These are phyloP conservation scores for Pseudocercospora vitis DNA, from an alignment of 2,329 filamentous ascomycete species.

Conservation along the genomic window DNA sequence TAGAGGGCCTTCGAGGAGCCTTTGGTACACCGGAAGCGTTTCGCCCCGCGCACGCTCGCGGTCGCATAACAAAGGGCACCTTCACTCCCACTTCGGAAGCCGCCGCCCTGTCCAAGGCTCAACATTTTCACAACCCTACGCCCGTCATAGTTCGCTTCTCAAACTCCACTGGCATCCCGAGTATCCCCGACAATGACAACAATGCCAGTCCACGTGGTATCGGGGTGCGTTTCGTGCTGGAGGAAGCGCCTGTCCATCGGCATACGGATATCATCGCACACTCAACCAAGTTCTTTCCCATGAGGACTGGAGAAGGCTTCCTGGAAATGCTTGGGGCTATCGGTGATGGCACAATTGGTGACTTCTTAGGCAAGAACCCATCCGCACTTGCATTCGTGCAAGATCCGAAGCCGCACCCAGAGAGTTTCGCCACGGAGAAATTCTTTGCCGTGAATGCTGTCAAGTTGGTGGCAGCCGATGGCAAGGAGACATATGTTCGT, in stretches of 20 bases:
- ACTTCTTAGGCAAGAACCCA: slow-evolving; percentile 50
- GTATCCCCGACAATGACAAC: slow-evolving; percentile 31
- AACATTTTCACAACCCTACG: slow-evolving; percentile 30
- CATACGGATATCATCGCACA: slow-evolving; percentile 61
- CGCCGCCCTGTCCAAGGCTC: slow-evolving; percentile 40
- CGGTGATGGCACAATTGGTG: slow-evolving; percentile 40
- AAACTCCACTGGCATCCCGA: slow-evolving; percentile 30
- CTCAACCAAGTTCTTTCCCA: slow-evolving; percentile 55
- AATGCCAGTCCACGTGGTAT: slow-evolving; percentile 44
- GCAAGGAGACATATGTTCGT: slow-evolving; percentile 48
- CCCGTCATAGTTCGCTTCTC: slow-evolving; percentile 33
- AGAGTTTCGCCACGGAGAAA: slow-evolving; percentile 50
- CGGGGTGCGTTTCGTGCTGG: slow-evolving; percentile 51
- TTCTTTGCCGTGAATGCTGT: slow-evolving; percentile 55
- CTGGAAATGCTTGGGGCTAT: slow-evolving; percentile 51
- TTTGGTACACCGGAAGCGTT: slow-evolving; percentile 30
- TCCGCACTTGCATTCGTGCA: slow-evolving; percentile 51
- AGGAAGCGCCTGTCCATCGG: slow-evolving; percentile 38
- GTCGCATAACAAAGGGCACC: slow-evolving; percentile 52
- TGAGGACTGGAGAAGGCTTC: slow-evolving; percentile 54
- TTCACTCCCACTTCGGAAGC: slow-evolving; percentile 53
- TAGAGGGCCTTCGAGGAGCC: slow-evolving; percentile 27
- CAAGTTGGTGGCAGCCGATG: slow-evolving; percentile 44
- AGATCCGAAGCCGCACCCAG: slow-evolving; percentile 52
- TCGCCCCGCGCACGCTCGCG: slow-evolving; percentile 54